Evolutionary conservation across 2,329 filamentous ascomycete species (phyloP).

Genomic region (Ophiostoma populinum): DNA sequence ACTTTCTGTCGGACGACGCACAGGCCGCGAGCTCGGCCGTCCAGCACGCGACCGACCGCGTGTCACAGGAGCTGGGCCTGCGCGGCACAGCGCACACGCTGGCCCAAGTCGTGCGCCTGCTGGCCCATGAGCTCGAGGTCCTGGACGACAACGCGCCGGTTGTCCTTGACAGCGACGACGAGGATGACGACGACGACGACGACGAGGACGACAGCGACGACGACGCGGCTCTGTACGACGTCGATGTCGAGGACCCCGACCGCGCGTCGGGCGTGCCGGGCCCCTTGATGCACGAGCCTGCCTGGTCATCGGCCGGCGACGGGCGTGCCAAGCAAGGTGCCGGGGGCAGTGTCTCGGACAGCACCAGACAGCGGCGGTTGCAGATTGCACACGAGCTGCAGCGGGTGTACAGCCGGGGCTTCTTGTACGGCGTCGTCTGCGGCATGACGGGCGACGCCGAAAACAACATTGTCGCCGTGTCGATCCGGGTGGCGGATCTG

Average conservation of each 20-base stretch:
- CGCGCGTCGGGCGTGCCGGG: too few species aligned
- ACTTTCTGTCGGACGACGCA: not conserved
- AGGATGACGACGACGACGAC: constrained; percentile 11
- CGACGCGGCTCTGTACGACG: not conserved
- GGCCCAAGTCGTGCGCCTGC: not conserved
- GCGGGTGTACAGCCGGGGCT: constrained; percentile 44
- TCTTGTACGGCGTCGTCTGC: constrained; percentile 48
- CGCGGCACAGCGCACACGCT: too few species aligned
- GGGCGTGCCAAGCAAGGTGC: too few species aligned
- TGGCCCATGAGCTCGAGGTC: not conserved
- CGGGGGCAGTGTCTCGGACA: too few species aligned
- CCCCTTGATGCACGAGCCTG: too few species aligned
- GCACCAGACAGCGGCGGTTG: not conserved
- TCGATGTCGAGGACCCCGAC: not conserved
- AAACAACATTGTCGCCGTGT: constrained; percentile 42
- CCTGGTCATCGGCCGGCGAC: too few species aligned
- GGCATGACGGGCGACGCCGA: constrained; percentile 24
- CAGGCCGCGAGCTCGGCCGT: not conserved
- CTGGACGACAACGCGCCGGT: not conserved
- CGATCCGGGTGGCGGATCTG: constrained; percentile 51
- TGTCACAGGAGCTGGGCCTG: too few species aligned
- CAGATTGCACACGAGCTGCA: constrained; percentile 42
- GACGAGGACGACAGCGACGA: constrained; percentile 11
- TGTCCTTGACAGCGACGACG: not conserved
- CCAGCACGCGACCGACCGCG: not conserved